Evolutionary conservation across 169 alveolate genomes (phyloP), one percentile per base, ranked within the genome.

Genomic region (Plasmodium malariae): DNA sequence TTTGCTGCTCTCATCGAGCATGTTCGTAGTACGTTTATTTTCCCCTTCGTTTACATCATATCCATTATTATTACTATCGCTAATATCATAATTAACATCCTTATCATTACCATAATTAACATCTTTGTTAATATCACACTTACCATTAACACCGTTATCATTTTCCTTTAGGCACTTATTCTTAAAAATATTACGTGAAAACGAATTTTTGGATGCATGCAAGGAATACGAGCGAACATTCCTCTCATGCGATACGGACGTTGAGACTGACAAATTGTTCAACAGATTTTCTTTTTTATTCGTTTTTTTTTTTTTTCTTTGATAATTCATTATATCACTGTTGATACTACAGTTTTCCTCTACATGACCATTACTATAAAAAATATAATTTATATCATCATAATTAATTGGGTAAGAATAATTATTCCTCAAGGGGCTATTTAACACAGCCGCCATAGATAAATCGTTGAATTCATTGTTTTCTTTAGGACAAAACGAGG

Each of bases 251-350:
- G 83, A 70, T 57, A 32, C 45, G 2, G 60, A 70, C 1, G 83
- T 49, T 45, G 68, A 51, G 21, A 30, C 68, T 0, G 83, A 19
- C 36, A 70, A 48, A 32, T 55, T 30, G 24, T 70, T 70, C 40
- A 19, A 49, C 11, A 49, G 28, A 11, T 43, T 37, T 70, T 70
- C 83, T 7, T 36, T 17, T 26, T 51, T 48, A 28, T 9, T 57
- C 34, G 30, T 6, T 21, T 54, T 49, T 26, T 32, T 54, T 45
- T 48, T 6, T 21, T 54, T 49, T 26, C n/a, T 54, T 45, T 48
- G 11, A 19, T 54, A 28, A n/a, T 19, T n/a, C 43, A 70, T 28
- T 30, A 70, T 70, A 21, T 70, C 83, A 45, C 45, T 49, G 24
- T 49, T 55, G 19, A 6, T 70, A 36, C 68, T 5, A 32, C 1